phyloP scores from a whole-genome alignment of 2,329 filamentous ascomycete genomes.

The Capronia americana region DNA sequence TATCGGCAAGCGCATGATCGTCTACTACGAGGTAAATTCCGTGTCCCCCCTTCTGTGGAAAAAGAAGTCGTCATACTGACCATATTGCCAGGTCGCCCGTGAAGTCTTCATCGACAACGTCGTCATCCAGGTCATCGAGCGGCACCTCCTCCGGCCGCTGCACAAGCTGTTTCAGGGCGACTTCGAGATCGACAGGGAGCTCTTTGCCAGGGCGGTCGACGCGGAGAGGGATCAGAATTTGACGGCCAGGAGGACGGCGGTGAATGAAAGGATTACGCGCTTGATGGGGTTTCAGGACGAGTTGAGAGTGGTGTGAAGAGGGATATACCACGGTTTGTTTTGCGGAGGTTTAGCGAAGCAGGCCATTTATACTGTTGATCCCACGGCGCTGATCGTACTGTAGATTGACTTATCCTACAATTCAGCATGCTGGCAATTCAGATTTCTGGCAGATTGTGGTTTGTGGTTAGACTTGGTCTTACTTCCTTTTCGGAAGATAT shows the following conservation, averaged over 20 bases:
- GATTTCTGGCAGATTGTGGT: too few species aligned
- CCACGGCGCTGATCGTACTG: too few species aligned
- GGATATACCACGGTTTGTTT: neutral
- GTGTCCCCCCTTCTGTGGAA: neutral
- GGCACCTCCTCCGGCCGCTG: conserved; percentile 14
- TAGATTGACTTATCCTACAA: too few species aligned
- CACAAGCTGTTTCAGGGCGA: conserved; percentile 20
- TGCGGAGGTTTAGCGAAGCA: neutral
- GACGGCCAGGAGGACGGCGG: conserved; percentile 1
- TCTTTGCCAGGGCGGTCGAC: conserved; percentile 12
- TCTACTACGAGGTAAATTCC: conserved; percentile 20
- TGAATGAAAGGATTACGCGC: conserved; percentile 18
- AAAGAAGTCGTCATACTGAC: conserved; percentile 2
- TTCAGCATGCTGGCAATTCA: too few species aligned
- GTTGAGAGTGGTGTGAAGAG: conserved; percentile 7
- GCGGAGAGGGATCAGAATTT: conserved; percentile 20
- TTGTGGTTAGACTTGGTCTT: too few species aligned
- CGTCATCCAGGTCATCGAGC: conserved; percentile 19
- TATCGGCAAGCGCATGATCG: conserved; percentile 18
- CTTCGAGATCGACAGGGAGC: conserved; percentile 16
- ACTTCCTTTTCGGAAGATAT: too few species aligned
- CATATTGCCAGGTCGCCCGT: conserved; percentile 6
- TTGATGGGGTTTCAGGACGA: conserved; percentile 15
- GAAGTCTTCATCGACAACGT: conserved; percentile 24
- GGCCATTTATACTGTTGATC: neutral